Evolutionary conservation across 1,139 yeast species (phyloP).

Genomic region (Suhomyces maxii): DNA sequence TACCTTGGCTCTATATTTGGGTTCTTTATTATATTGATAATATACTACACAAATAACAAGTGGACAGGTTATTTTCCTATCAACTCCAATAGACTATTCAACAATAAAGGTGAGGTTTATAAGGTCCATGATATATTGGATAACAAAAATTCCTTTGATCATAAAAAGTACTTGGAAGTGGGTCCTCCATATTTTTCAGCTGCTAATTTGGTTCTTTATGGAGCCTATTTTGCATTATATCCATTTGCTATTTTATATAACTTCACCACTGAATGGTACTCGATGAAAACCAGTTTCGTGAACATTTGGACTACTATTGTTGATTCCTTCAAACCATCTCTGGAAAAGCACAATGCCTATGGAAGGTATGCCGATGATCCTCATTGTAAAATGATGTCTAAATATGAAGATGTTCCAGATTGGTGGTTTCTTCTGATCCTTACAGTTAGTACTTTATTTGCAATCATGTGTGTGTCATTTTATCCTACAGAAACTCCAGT

Average conservation of each 20-base stretch:
- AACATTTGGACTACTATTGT: conserved; percentile 35
- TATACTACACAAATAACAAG: conserved; percentile 51
- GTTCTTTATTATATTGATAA: conserved; percentile 41
- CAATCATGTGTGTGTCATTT: conserved; percentile 46
- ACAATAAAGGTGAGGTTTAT: conserved; percentile 48
- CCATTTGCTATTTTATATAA: conserved; percentile 56
- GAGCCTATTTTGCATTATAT: conserved; percentile 57
- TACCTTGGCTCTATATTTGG: conserved; percentile 46
- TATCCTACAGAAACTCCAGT: conserved; percentile 54
- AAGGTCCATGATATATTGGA: conserved; percentile 43
- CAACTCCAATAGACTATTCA: conserved; percentile 47
- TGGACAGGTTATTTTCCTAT: conserved; percentile 58
- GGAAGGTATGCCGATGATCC: conserved; percentile 44
- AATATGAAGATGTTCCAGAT: conserved; percentile 63
- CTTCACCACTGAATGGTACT: conserved; percentile 44
- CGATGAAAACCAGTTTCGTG: conserved; percentile 41
- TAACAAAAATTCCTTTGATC: conserved; percentile 36
- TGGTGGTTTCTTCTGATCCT: conserved; percentile 55
- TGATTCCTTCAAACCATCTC: conserved; percentile 26
- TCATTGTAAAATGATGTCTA: conserved; percentile 55
- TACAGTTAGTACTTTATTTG: conserved; percentile 49
- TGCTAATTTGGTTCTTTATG: conserved; percentile 52
- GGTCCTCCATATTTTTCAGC: conserved; percentile 65
- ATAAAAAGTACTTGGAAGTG: conserved; percentile 40
- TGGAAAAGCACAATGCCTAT: conserved; percentile 7